These are phyloP conservation scores for Sesbania bispinosa DNA, from an alignment of 306 rosid genomes.

Conservation along the genomic window DNA sequence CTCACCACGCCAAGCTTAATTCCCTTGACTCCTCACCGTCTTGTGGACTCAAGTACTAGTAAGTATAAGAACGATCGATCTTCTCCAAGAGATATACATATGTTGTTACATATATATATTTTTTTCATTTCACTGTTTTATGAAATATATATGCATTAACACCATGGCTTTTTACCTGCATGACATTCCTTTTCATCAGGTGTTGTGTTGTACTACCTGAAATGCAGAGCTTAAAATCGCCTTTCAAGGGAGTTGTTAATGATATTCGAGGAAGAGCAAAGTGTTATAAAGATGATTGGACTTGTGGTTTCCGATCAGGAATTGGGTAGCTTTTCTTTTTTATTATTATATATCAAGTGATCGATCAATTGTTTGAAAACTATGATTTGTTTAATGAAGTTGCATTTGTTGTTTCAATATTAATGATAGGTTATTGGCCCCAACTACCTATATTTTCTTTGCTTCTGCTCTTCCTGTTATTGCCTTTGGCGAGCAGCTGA, in stretches of 20 bases:
- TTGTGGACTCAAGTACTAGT: too few species aligned
- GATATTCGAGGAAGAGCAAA: constrained; percentile 56
- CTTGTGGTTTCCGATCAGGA: constrained; percentile 51
- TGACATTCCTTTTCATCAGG: background rate
- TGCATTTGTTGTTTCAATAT: background rate
- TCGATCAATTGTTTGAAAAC: background rate
- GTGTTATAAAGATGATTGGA: constrained; percentile 68
- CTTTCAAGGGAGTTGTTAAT: constrained; percentile 50
- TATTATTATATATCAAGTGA: background rate
- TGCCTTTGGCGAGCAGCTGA: constrained; percentile 58
- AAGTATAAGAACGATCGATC: too few species aligned
- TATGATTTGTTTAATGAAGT: background rate
- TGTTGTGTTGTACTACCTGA: constrained; percentile 4
- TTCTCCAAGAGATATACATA: too few species aligned
- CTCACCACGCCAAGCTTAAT: too few species aligned
- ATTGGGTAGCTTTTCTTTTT: constrained; percentile 41
- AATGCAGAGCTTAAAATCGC: constrained; percentile 50
- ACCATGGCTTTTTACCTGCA: too few species aligned
- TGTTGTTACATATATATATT: too few species aligned
- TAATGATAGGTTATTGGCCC: constrained; percentile 54
- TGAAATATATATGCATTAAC: too few species aligned
- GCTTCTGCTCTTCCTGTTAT: constrained; percentile 74
- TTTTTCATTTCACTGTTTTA: too few species aligned
- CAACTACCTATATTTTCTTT: constrained; percentile 55
- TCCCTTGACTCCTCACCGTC: too few species aligned